Evolutionary conservation across 106 monocot species (phyloP), one percentile per base, ranked within the genome.

Genomic region (Cymbidium sinense): DNA sequence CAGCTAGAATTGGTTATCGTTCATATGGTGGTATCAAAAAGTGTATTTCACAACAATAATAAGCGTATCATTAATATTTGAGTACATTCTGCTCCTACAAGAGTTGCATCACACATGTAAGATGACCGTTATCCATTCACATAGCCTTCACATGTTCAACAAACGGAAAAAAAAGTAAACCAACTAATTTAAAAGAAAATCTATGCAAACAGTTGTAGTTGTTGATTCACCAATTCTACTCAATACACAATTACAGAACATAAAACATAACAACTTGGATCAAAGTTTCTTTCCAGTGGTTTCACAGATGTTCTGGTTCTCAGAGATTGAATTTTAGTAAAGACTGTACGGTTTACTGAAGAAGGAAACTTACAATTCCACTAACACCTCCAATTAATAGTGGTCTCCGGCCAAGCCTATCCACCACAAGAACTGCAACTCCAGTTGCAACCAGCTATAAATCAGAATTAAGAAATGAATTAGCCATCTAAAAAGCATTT

Each of bases 301-400:
- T 37, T n/a, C 37, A 19, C 21, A 23, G 35, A 71, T 39, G 7
- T 18, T 71, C n/a, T 71, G 13, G 9, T 71, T 70, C 20, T n/a
- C 12, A 74, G 71, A 21, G 19, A 10, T 37, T 39, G 37, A 71
- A 71, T 37, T 0, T 4, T 70, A 5, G 13, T 37, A 71, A 37
- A 36, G 70, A 34, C 34, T 34, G 8, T 77, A 25, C 9, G 27
- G 37, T 29, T 65, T 23, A 67, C 7, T 65, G 29, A 44, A 28
- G 27, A 47, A 58, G 61, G 27, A 72, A 58, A 86, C 89, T 82
- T 93, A 93, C 96, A 75, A 96, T 93, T 50, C 91, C 88, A 78
- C 87, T 91, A 55, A 96, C 93, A 78, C 93, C 96, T 58, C 96
- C 91, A 84, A 96, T 81, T 20, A 96, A 88, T 82, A 96, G 81